Base-by-base conservation (phyloP, 768 basidiomycete species). In the Suillus clintonianus region DNA sequence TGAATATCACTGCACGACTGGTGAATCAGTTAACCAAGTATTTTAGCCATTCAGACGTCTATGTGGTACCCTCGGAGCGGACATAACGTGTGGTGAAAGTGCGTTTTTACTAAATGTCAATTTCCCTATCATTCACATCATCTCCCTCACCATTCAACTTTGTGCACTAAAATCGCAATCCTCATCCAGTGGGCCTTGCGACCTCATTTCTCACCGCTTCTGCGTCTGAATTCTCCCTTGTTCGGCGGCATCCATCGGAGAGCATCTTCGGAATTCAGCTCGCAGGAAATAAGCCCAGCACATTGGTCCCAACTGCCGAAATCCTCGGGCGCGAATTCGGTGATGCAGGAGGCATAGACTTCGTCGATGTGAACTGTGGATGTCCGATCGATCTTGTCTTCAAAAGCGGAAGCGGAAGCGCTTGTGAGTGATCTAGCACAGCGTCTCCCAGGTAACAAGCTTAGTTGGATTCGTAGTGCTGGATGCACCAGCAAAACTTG, bases 321-420 rank as follows among this genome's bases (percentile, higher is more conserved):
- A 81, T 90, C 8, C 83, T 99, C 32, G 86, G 83, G 2, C 86
- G 83, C 65, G 89, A 93, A 72, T 85, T 87, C 67, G 39, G 56
- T 57, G 56, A 57, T 57, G 81, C 81, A 1, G 80, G 82, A 14
- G 82, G 83, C 22, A 77, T 97, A 24, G 94, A 98, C 71, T 98
- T 97, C 69, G 92, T 96, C 1, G 96, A 99, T 71, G 78, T 99
- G 67, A 99, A 99, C 71, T 93, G 94, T 75, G 96, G 96, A 8
- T 99, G 97, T 76, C 97, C 97, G 4, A 99, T 99, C 68, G 97
- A 99, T 76, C 80, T 98, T 48, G 93, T 99, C 1, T 97, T 96
- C 79, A 91, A 91, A 70, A 85, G 86, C 15, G 95, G 95, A 4
- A 95, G 94, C 61, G 95, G 95, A 0, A 92, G 91, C 62, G 95